Base-by-base conservation (phyloP, 441 rosid species). In the Erodium texanum region DNA sequence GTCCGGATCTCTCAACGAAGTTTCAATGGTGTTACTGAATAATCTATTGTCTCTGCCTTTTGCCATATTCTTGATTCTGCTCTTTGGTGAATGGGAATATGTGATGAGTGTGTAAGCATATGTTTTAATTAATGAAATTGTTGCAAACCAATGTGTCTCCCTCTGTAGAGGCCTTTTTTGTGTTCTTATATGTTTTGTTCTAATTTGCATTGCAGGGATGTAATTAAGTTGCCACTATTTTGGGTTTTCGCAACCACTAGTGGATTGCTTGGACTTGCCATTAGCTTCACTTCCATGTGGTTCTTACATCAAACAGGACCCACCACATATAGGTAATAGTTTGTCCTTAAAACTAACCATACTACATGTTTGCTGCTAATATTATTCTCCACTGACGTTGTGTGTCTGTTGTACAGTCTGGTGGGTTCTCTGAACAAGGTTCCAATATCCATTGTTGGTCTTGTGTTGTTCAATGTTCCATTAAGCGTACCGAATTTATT, bases 271-370 rank as follows among this genome's bases (percentile, higher is more conserved):
- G 98, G 97, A 73, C 89, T 93, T 10, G 89, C 97, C 32, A 93
- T 89, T 59, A 93, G 97, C 83, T 90, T 93, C 85, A 89, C 97
- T 29, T 93, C 98, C 22, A 82, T 93, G 89, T 93, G 98, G 98
- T 93, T 93, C 75, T 68, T 93, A 68, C 88, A 82, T 79, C 96
- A 93, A 85, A 93, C 97, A 18, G 91, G 98, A 59, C 96, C 98
- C 8, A 93, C 98, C 64, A 93, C 98, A 11, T 90, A 88, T 76
- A 90, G 98, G 97, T 88, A 74, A 64, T 58, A 2, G 7, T 7
- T 34, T 38, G 10, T 58, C 45, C 5, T 10, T 12, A 20, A 59
- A 45, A 61, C 56, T 69, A 38, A 34, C 20, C n/a, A n/a, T 6
- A 15, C 24, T 20, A 0, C 12, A 19, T 56, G n/a, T 34, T 6